Percentiles rank a stretch among this genome's conserved stretches.
Evolutionary conservation across 441 rosid species (phyloP).

Genomic region (Croton laevigatus): DNA sequence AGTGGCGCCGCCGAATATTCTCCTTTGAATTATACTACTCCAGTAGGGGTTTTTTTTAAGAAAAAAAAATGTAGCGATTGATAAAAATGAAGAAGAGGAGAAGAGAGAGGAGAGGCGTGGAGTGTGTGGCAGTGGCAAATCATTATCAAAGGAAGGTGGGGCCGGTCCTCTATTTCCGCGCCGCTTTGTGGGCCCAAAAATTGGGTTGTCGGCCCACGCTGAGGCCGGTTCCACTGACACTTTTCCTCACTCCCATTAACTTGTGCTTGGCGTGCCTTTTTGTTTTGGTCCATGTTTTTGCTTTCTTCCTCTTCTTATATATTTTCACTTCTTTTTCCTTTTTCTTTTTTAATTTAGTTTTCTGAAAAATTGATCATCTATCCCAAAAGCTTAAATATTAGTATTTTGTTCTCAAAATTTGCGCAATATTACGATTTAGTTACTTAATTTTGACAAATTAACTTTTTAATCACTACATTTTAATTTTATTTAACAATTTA

Average conservation of each 20-base stretch:
- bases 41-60: no score
- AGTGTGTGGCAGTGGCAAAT: slow-evolving; percentile 12
- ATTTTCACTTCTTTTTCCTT: background rate
- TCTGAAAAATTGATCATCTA: no score
- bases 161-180: slow-evolving; percentile 40
- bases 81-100: background rate
- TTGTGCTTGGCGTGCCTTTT: slow-evolving; percentile 47
- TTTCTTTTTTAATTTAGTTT: no score
- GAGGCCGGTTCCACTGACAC: slow-evolving; percentile 31
- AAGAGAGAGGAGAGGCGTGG: background rate
- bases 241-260: slow-evolving; percentile 34
- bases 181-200: slow-evolving; percentile 44
- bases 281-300: slow-evolving; percentile 14
- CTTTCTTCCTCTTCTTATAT: background rate
- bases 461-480: no score
- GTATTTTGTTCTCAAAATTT: no score
- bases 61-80: background rate
- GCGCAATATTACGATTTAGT: no score
- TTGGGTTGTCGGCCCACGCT: slow-evolving; percentile 65
- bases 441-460: no score
- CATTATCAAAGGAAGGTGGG: slow-evolving; percentile 19
- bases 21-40: background rate
- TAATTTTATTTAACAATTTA: no score
- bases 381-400: no score
- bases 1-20: slow-evolving; percentile 54